Evolutionary conservation across 2,329 filamentous ascomycete genomes (phyloP).

Genomic region (Hypomyces perniciosus): DNA sequence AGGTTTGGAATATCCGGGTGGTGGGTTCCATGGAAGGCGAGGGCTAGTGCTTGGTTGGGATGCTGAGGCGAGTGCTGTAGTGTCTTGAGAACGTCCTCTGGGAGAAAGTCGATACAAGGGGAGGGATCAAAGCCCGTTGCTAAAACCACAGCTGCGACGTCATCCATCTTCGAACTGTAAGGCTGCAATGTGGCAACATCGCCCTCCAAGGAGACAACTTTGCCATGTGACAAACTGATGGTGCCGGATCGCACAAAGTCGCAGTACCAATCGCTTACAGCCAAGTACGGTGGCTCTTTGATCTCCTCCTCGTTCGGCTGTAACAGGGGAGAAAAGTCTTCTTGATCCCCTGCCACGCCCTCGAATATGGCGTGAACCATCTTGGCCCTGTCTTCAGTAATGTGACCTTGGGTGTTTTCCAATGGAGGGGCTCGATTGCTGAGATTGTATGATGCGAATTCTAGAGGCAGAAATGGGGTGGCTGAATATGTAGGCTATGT

Average conservation of each 20-base stretch:
- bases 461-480: slow-evolving; percentile 64
- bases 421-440: slow-evolving; percentile 54
- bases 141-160: slow-evolving; percentile 62
- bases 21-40: slow-evolving; percentile 62
- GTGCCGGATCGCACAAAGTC: slow-evolving; percentile 65
- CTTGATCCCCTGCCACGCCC: slow-evolving; percentile 47
- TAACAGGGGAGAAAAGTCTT: slow-evolving; percentile 39
- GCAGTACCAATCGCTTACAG: slow-evolving; percentile 64
- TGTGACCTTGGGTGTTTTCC: slow-evolving; percentile 57
- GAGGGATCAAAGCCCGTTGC: slow-evolving; percentile 70
- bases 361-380: slow-evolving; percentile 47
- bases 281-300: slow-evolving; percentile 56
- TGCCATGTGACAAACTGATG: slow-evolving; percentile 48
- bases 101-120: slow-evolving; percentile 59
- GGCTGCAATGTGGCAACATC: slow-evolving; percentile 29
- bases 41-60: slow-evolving; percentile 53
- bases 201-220: slow-evolving; percentile 30
- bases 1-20: slow-evolving; percentile 56
- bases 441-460: slow-evolving; percentile 67
- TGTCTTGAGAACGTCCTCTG: slow-evolving; percentile 44
- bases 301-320: slow-evolving; percentile 34
- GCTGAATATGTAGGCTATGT: slow-evolving; percentile 38
- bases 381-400: slow-evolving; percentile 52
- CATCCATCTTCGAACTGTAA: slow-evolving; percentile 34
- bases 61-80: slow-evolving; percentile 53